These are phyloP conservation scores for Aspergillus panamensis DNA, from an alignment of 495 filamentous ascomycete genomes.

Conservation along the genomic window DNA sequence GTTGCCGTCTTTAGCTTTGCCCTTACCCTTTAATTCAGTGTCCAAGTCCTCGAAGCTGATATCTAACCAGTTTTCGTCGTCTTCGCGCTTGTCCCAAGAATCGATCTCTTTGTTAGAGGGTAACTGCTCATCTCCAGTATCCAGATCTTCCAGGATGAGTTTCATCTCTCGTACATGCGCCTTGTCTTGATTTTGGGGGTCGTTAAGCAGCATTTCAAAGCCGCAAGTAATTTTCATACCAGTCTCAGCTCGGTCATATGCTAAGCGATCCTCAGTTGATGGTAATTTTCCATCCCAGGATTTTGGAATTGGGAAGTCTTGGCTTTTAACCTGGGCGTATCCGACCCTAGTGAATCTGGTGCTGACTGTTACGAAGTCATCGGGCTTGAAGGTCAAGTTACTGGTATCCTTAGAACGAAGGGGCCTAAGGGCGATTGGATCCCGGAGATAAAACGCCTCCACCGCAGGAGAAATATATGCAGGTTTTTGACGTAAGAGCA, in stretches of 20 bases:
- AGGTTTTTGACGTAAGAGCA: slow-evolving; percentile 69
- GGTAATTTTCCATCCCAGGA: slow-evolving; percentile 53
- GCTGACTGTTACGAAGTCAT: slow-evolving; percentile 74
- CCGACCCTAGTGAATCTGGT: slow-evolving; percentile 81
- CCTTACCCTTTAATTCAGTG: slow-evolving; percentile 62
- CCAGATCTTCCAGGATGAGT: slow-evolving; percentile 69
- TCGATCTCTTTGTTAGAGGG: slow-evolving; percentile 72
- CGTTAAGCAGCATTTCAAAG: slow-evolving; percentile 79
- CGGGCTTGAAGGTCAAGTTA: slow-evolving; percentile 61
- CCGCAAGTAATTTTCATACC: slow-evolving; percentile 90
- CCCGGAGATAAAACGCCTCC: slow-evolving; percentile 90
- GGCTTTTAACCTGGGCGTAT: slow-evolving; percentile 88
- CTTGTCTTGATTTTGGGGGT: slow-evolving; percentile 62
- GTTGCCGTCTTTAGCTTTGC: slow-evolving; percentile 31
- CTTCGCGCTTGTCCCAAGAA: slow-evolving; percentile 63
- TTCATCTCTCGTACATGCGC: slow-evolving; percentile 66
- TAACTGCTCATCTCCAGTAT: slow-evolving; percentile 54
- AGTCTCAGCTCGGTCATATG: slow-evolving; percentile 55
- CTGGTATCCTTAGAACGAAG: slow-evolving; percentile 50
- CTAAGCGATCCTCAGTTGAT: slow-evolving; percentile 31
- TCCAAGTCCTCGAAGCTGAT: slow-evolving; percentile 90
- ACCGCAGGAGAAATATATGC: slow-evolving; percentile 74
- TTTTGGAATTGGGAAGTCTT: slow-evolving; percentile 70
- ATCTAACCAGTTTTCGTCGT: slow-evolving; percentile 90
- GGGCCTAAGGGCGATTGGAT: slow-evolving; percentile 71